phyloP scores from a whole-genome alignment of 1,284 basidiomycete genomes.

The Phlebopus sp. region DNA sequence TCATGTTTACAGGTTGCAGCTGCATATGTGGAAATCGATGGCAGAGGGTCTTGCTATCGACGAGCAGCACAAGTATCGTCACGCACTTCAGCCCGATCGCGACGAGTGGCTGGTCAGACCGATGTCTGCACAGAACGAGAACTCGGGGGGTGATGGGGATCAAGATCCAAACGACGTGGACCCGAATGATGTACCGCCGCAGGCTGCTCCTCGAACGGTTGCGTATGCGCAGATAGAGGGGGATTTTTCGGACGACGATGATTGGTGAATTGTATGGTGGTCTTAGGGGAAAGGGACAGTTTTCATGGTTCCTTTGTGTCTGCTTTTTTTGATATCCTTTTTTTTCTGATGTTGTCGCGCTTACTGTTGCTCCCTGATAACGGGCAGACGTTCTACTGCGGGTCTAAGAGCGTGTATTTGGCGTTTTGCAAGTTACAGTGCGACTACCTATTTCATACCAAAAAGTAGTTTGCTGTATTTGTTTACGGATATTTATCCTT shows the following conservation, averaged over 20 bases:
- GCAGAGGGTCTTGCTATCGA: conserved; percentile 31
- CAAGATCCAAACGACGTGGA: not conserved
- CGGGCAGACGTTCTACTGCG: no score
- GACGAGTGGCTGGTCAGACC: conserved; percentile 15
- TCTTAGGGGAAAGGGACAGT: not conserved
- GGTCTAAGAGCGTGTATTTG: no score
- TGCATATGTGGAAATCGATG: conserved; percentile 34
- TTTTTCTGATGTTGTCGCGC: not conserved
- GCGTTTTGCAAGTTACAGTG: no score
- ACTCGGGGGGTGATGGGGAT: not conserved
- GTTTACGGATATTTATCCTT: no score
- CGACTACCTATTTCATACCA: no score
- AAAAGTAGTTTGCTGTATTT: no score
- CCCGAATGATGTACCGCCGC: conserved; percentile 9
- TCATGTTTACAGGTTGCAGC: conserved; percentile 18
- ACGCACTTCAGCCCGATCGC: conserved; percentile 10
- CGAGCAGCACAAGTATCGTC: conserved; percentile 26
- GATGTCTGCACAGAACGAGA: not conserved
- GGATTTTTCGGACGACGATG: conserved; percentile 29
- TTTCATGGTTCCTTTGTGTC: not conserved
- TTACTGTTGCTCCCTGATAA: no score
- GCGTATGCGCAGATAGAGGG: conserved; percentile 3
- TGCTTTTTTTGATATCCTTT: not conserved
- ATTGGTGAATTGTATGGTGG: conserved; percentile 15
- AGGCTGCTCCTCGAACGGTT: conserved; percentile 1